Evolutionary conservation across 768 basidiomycete genomes (phyloP), one percentile per base, ranked within the genome.

Genomic region (Lentinula edodes): DNA sequence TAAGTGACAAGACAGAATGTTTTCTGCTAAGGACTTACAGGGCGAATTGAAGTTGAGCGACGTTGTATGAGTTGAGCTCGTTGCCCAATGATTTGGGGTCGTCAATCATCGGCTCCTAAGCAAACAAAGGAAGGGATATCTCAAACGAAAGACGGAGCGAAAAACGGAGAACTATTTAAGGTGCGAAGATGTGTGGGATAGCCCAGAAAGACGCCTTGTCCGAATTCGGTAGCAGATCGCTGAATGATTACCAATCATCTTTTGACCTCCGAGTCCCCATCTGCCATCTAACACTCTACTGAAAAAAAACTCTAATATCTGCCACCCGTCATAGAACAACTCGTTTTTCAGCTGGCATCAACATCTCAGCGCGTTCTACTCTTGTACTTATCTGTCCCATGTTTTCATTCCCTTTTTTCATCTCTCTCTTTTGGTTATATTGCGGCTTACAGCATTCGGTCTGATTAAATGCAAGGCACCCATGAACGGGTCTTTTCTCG

Each of bases 31-130:
- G 53, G 54, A 79, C 80, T 74, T 70, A 83, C 84, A 87, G 78
- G 9, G 83, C 75, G 73, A 81, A 82, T 61, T 87, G 83, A 61
- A 87, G 80, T 70, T 87, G 85, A 43, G 82, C 80, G 62, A 86
- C 78, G 82, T 82, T 82, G 77, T 85, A 87, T 64, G 76, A 74
- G 67, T 81, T 82, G 66, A 84, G 79, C 73, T 82, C 76, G 71
- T 75, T 72, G 66, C 72, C 72, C 65, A 68, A 66, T 67, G 62
- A 66, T 52, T 15, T 75, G 65, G 45, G 74, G 68, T 82, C 80
- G 73, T 84, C 82, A 73, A 87, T 86, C 87, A 89, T 89, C 68
- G 64, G 70, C 51, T 52, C 7, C 35, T 16, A 32, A 36, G 59
- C 38, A 51, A 48, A 43, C 12, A 36, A 57, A 52, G 32, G 43